Percentiles rank a stretch among this genome's conserved stretches.
These are phyloP conservation scores for Kwoniella mangroviensis DNA, from an alignment of 768 basidiomycete genomes.

Conservation along the genomic window DNA sequence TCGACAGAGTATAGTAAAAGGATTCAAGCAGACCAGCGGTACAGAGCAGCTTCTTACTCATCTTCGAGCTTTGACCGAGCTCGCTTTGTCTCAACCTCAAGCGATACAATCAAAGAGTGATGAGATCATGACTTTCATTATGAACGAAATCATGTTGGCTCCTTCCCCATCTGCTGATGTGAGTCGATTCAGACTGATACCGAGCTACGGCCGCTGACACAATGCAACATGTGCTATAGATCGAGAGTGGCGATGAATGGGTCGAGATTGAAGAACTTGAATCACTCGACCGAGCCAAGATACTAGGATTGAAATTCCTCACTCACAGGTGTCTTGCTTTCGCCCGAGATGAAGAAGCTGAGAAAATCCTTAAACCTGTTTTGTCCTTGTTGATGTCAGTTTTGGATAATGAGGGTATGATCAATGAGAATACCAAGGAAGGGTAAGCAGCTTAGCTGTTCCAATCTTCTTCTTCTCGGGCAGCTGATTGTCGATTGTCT, in stretches of 20 bases:
- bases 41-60: constrained; percentile 44
- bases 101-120: constrained; percentile 81
- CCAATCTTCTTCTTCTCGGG: background rate
- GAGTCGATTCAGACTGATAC: constrained; percentile 9
- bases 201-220: background rate
- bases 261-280: constrained; percentile 69
- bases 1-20: constrained; percentile 19
- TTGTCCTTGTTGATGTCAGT: constrained; percentile 75
- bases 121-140: constrained; percentile 70
- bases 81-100: constrained; percentile 70
- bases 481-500: constrained; percentile 44
- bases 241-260: constrained; percentile 67
- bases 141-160: constrained; percentile 43
- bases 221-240: constrained; percentile 25
- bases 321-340: constrained; percentile 78
- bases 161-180: constrained; percentile 42
- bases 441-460: constrained; percentile 59
- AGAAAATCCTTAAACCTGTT: constrained; percentile 74
- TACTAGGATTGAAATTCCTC: constrained; percentile 78
- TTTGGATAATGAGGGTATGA: constrained; percentile 71
- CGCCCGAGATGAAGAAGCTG: constrained; percentile 60
- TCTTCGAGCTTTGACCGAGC: constrained; percentile 72
- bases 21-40: constrained; percentile 5
- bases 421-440: constrained; percentile 65
- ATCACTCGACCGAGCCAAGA: constrained; percentile 68